Evolutionary conservation across 2,329 filamentous ascomycete genomes (phyloP), one percentile per base, ranked within the genome.

Genomic region (Cercospora nicotianae): DNA sequence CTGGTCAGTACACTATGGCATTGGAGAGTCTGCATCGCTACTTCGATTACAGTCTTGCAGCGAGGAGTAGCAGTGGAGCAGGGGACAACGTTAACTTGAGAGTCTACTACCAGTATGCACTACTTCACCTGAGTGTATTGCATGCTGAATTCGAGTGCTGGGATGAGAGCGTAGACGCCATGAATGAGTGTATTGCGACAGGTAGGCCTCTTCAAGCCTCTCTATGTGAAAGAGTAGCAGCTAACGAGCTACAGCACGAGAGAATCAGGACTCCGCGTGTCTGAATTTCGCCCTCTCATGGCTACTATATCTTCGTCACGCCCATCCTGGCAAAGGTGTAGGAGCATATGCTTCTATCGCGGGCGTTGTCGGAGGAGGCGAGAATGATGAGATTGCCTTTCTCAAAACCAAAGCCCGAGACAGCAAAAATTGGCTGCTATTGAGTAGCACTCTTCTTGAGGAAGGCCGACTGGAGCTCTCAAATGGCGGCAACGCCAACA

Each of bases 101-200:
- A 48, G 67, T 91, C 5, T 94, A 94, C 74, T 98, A 99, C 76
- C 95, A 98, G 77, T 97, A 97, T 77, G 95, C 95, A 0, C 82
- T 98, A 13, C 89, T 99, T 76, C 97, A 97, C 76, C 86, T 97
- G 67, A 94, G 94, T 3, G 92, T 97, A 36, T 86, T 98, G 4
- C 94, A 99, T 76, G 92, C 94, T 16, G 95, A 98, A 78, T 98
- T 98, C 82, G 94, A 94, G 58, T 97, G 92, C 77, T 90, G 93
- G 78, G 87, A 88, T 48, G 94, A 98, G 80, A 94, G 94, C 5
- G 87, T 98, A n/a, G 88, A 92, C 10, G 92, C 94, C 12, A 97
- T 99, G 89, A 89, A 96, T 53, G 95, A 98, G 79, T 94, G 94
- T 0, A 93, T 99, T 36, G 90, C 94, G 0, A 96, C 93, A n/a